phyloP scores from a whole-genome alignment of 1,284 basidiomycete genomes.

The Filobasidium uniguttulatum region DNA sequence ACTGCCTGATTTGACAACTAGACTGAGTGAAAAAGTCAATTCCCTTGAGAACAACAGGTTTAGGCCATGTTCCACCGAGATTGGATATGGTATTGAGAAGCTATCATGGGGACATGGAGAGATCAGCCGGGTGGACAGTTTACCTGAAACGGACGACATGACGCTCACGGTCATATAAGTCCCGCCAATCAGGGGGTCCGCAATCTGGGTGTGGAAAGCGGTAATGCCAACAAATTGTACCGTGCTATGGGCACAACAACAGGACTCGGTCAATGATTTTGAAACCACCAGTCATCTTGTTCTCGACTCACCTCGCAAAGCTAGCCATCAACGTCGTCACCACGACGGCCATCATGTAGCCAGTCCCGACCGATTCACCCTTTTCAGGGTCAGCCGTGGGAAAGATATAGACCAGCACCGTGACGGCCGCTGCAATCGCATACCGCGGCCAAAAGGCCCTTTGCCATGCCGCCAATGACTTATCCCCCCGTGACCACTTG shows the following conservation, averaged over 20 bases:
- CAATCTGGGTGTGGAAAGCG: constrained; percentile 93
- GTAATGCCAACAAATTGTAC: constrained; percentile 97
- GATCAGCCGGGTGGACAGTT: not conserved
- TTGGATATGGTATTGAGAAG: constrained; percentile 93
- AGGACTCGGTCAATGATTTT: constrained; percentile 1
- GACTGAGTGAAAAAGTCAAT: constrained; percentile 77
- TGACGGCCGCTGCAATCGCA: constrained; percentile 51
- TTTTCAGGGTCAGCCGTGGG: constrained; percentile 40
- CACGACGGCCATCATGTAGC: constrained; percentile 68
- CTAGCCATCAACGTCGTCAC: constrained; percentile 70
- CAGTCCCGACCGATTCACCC: constrained; percentile 25
- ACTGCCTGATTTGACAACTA: constrained; percentile 53
- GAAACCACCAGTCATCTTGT: not conserved
- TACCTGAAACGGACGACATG: not conserved
- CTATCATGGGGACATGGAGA: constrained; percentile 35
- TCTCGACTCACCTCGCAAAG: constrained; percentile 57
- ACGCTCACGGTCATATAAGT: constrained; percentile 86
- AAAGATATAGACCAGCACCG: constrained; percentile 71
- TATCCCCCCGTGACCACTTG: constrained; percentile 68
- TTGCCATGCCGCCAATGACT: constrained; percentile 73
- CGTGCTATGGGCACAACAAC: too few species aligned
- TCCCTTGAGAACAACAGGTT: constrained; percentile 42
- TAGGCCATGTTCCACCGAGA: constrained; percentile 96
- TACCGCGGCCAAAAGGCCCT: constrained; percentile 85
- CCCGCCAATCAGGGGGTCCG: constrained; percentile 92